Base-by-base conservation (phyloP, 169 alveolate species). In the Theileria parva region DNA sequence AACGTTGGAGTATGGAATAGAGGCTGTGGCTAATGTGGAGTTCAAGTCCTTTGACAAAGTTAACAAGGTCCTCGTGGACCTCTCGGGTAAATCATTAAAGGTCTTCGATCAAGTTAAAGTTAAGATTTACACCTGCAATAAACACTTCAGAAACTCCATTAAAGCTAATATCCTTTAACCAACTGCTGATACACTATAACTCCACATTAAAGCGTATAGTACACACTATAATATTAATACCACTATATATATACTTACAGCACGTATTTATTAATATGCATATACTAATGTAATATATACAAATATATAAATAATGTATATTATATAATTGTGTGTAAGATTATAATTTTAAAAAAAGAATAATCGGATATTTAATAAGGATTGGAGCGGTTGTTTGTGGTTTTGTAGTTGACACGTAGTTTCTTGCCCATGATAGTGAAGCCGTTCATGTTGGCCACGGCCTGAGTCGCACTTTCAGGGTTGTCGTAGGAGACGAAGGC, bases 401-500 rank as follows among this genome's bases (percentile, higher is more conserved):
- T 63, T 79, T 95, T 95, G 34, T 94, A 84, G 8, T 95, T 67
- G 30, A 95, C 97, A 84, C 93, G 93, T 65, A 95, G 94, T 39
- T 93, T 80, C 86, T 95, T 95, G 37, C 92, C 93, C 55, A 90
- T 80, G 28, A 95, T 94, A 51, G 88, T 71, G 85, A 93, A 95
- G 77, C 97, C 97, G 75, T 95, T 94, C 95, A 95, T 94, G 53
- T 91, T 87, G 37, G 91, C 89, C 44, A 95, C 94, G 21, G 97
- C 97, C 74, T 94, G 93, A 0, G 96, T 95, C 12, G 97, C 97
- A 32, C 95, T 78, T 63, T 91, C 95, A 32, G 92, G 85, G 66
- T 80, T 84, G 77, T 94, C 97, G 66, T 93, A 95, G 0, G 97
- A 93, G 48, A 95, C 97, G 86, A 95, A 95, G 19, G 96, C 98